Conservation (phyloP, 2,329 filamentous ascomycete species). For the Beauveria australis region DNA sequence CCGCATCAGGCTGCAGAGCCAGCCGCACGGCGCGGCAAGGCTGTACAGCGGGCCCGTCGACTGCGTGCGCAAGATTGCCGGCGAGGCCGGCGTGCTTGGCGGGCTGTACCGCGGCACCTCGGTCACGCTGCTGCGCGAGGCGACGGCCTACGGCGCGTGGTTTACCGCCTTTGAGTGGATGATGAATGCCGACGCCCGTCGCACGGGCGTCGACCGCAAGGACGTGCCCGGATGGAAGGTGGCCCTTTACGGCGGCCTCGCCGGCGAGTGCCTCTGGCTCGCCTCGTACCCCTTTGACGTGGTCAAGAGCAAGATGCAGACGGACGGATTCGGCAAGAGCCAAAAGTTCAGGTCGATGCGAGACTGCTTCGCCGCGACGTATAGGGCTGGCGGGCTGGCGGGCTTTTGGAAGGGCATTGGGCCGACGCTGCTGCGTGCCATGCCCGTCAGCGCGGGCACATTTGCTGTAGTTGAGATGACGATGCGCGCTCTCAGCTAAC, state of each 20-base stretch:
- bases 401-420: constrained; percentile 95
- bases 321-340: constrained; percentile 71
- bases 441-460: constrained; percentile 96
- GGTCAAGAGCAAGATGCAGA: constrained; percentile 99
- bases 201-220: constrained; percentile 66
- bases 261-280: constrained; percentile 90
- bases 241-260: constrained; percentile 84
- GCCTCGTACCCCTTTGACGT: constrained; percentile 93
- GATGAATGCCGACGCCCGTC: constrained; percentile 80
- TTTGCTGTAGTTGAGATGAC: constrained; percentile 76
- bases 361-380: constrained; percentile 82
- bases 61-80: constrained; percentile 77
- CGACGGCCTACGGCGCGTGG: constrained; percentile 92
- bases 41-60: constrained; percentile 82
- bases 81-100: constrained; percentile 46
- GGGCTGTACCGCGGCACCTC: constrained; percentile 82
- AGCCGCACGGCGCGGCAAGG: constrained; percentile 73
- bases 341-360: constrained; percentile 75
- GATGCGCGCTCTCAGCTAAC: constrained; percentile 50
- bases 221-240: constrained; percentile 80
- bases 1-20: constrained; percentile 89
- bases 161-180: constrained; percentile 92
- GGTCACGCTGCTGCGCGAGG: constrained; percentile 82
- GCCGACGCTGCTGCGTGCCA: constrained; percentile 84
- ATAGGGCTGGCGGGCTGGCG: constrained; percentile 61